These are phyloP conservation scores for Yamadazyma laniorum DNA, from an alignment of 805 yeast genomes.

Conservation along the genomic window DNA sequence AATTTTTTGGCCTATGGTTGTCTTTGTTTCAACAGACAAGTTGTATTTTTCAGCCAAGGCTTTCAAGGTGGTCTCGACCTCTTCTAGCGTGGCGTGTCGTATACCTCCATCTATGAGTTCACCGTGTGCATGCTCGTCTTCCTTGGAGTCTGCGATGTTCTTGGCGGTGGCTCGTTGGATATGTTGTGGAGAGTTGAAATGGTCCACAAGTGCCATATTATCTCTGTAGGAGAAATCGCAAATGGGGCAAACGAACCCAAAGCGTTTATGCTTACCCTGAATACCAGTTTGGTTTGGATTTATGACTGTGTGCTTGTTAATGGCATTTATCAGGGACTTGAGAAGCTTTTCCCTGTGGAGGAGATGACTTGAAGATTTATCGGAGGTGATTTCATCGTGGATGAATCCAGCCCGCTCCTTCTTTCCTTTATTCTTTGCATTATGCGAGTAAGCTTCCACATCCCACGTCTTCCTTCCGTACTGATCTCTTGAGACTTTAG, in stretches of 20 bases:
- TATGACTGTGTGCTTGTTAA: conserved; percentile 34
- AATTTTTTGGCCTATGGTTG: conserved; percentile 40
- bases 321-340: conserved; percentile 30
- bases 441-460: conserved; percentile 56
- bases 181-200: conserved; percentile 75
- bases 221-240: conserved; percentile 84
- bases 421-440: conserved; percentile 32
- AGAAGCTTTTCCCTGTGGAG: conserved; percentile 33
- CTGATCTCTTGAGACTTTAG: conserved; percentile 27
- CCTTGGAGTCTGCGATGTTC: conserved; percentile 6
- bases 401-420: neutral
- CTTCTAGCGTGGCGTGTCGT: conserved; percentile 32
- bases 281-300: conserved; percentile 14
- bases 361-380: conserved; percentile 16
- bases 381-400: conserved; percentile 5
- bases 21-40: conserved; percentile 23
- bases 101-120: conserved; percentile 34
- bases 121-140: conserved; percentile 12
- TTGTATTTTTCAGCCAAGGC: conserved; percentile 21
- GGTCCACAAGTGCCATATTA: conserved; percentile 77
- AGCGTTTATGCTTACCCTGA: conserved; percentile 50
- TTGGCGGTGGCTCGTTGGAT: conserved; percentile 29
- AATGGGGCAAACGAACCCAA: conserved; percentile 81
- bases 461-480: conserved; percentile 76
- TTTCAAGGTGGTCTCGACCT: conserved; percentile 32